Base-by-base conservation (phyloP, 257 asterid species). In the Anisodus tanguticus region DNA sequence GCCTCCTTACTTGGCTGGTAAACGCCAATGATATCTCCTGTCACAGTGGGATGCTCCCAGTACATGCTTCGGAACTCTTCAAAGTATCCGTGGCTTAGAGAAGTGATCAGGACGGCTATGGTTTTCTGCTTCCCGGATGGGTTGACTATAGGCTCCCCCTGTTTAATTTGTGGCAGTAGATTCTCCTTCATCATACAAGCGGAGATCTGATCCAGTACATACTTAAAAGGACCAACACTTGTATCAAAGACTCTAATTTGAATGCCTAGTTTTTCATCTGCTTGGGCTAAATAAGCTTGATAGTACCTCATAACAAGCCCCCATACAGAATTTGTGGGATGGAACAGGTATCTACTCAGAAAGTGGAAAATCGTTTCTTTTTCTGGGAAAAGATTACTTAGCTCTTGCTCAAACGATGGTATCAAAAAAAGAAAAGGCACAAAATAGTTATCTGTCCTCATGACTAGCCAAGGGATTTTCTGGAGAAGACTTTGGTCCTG, bases 291-390 rank as follows among this genome's bases (percentile, higher is more conserved):
- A 80, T 92, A 90, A 62, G 95, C 90, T 45, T 90, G 67, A 11
- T 94, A 86, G 86, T 92, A 95, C 88, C 97, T 82, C 74, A 85
- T 89, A 17, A 95, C 74, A 60, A 93, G 91, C 45, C 97, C 93
- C 97, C 97, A 93, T 19, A 94, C 95, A 0, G 88, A 64, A 74
- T 97, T 93, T 3, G 98, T 90, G 1, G 97, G 99, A 82, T 95
- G 97, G 79, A 97, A 88, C 26, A 94, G 88, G 79, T 95, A 97
- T 78, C 93, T 89, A 11, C 98, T 91, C 89, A 93, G 79, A 86
- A 90, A 86, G 86, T 97, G 98, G 86, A 97, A 94, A 17, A 97
- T 94, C 2, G 88, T 83, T 72, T 88, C 97, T 84, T 91, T 93
- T 31, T 93, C 92, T 0, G 98, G 95, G 55, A 94, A 96, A 26